Percentiles rank a stretch among this genome's conserved stretches.
Conservation (phyloP, 2,329 filamentous ascomycete species). For the Fusarium concolor region DNA sequence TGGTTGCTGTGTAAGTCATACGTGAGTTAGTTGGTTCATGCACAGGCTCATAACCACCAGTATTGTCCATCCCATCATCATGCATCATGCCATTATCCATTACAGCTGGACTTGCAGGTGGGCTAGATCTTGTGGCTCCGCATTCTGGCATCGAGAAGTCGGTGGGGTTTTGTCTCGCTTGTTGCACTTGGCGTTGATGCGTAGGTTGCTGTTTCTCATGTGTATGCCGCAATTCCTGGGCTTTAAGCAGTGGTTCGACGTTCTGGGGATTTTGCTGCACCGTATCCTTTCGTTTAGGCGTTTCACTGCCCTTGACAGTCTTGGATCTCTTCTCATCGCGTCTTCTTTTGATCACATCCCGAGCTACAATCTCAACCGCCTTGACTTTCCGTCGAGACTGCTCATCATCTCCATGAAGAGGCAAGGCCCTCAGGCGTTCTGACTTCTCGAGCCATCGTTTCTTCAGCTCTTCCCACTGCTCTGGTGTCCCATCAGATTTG, state of each 20-base stretch:
- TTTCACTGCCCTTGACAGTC: slow-evolving; percentile 56
- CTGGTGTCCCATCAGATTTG: slow-evolving; percentile 77
- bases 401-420: slow-evolving; percentile 62
- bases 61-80: slow-evolving; percentile 34
- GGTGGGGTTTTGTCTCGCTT: background rate
- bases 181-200: slow-evolving; percentile 3
- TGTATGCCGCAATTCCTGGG: background rate
- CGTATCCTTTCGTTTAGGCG: slow-evolving; percentile 49
- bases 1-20: slow-evolving; percentile 41
- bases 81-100: slow-evolving; percentile 31
- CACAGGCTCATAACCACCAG: slow-evolving; percentile 41
- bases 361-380: slow-evolving; percentile 76
- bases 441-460: slow-evolving; percentile 72
- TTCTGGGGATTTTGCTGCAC: background rate
- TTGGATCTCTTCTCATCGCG: slow-evolving; percentile 68
- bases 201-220: background rate
- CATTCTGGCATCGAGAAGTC: slow-evolving; percentile 10
- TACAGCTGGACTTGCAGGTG: slow-evolving; percentile 25
- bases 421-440: slow-evolving; percentile 65
- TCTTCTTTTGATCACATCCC: slow-evolving; percentile 82
- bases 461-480: slow-evolving; percentile 79
- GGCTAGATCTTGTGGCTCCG: slow-evolving; percentile 25
- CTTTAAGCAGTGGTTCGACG: background rate
- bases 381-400: slow-evolving; percentile 67
- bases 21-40: slow-evolving; percentile 43